Conservation (phyloP, 2,329 filamentous ascomycete species). For the Alternaria gaisen region DNA sequence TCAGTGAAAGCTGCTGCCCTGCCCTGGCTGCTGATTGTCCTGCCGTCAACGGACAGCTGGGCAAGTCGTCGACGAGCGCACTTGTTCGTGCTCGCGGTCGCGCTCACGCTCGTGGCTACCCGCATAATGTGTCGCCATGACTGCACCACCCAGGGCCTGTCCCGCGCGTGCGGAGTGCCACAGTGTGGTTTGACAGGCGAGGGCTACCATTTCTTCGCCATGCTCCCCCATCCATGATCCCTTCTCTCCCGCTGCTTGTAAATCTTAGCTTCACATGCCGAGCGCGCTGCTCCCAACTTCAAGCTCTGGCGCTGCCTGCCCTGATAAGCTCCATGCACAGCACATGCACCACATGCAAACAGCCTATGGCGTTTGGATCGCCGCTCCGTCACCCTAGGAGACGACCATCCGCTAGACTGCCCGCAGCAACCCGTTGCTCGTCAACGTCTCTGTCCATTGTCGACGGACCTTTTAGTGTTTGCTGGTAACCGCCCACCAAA, state of each 20-base stretch:
- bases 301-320: slow-evolving; percentile 1
- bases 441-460: slow-evolving; percentile 7
- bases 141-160: background rate
- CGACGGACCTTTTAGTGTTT: slow-evolving; percentile 2
- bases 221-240: background rate
- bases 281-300: slow-evolving; percentile 13
- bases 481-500: slow-evolving; percentile 1
- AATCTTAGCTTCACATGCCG: slow-evolving; percentile 1
- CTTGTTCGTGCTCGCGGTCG: too few relatives aligned
- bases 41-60: background rate
- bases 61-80: background rate
- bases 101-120: background rate
- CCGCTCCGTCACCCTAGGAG: slow-evolving; percentile 15
- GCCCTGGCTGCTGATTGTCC: too few relatives aligned
- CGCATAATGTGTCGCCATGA: slow-evolving; percentile 1
- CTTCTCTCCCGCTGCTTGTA: background rate
- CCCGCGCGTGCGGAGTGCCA: background rate
- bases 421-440: slow-evolving; percentile 1
- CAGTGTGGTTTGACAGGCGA: slow-evolving; percentile 9
- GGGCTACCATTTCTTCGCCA: background rate
- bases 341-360: background rate
- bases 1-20: background rate
- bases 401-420: slow-evolving; percentile 13
- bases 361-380: slow-evolving; percentile 7
- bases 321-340: slow-evolving; percentile 5